Evolutionary conservation across 2,329 filamentous ascomycete genomes (phyloP), one percentile per base, ranked within the genome.

Genomic region (Fusarium torreyae): DNA sequence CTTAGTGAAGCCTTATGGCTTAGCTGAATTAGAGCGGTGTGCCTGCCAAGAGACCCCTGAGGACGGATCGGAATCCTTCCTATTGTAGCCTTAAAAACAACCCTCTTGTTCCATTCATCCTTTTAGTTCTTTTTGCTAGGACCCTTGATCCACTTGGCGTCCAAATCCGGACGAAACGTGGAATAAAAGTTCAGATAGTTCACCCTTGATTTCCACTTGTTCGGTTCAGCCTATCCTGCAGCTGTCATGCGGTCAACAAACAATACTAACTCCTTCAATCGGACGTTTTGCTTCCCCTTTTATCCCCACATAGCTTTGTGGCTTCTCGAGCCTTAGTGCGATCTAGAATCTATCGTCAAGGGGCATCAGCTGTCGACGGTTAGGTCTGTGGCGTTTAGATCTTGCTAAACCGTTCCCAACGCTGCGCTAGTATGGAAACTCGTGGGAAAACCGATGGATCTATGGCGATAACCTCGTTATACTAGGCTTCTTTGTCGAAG

Each of bases 301-400:
- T 34, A 38, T 39, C 9, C 17, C 56, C 20, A 24, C 7, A n/a
- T 38, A 13, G 7, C 15, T 6, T 49, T 44, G 4, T 46, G 24
- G 39, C 17, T n/a, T 34, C 15, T n/a, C 7, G 7, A 17, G 11
- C 28, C 50, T 34, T 66, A 42, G 56, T 33, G 46, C 5, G n/a
- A 43, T 59, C 67, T 68, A 59, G 67, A 70, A 63, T 50, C 20
- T 11, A 18, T 24, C 6, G 8, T 22, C 11, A 34, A 24, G 24
- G 40, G 40, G 15, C 20, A 50, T 49, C 39, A 56, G 49, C 33
- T 40, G 26, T 45, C 58, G 62, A 46, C 49, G 28, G n/a, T 58
- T 68, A 42, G 46, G 38, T 18, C 11, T 31, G 67, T 70, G 67
- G 66, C 67, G 67, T 70, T 46, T 53, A 58, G 31, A 36, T 59